Percentiles rank a stretch among this genome's conserved stretches.
Conservation (phyloP, 192 early-diverging fungal species). For the Radiomyces spectabilis region DNA sequence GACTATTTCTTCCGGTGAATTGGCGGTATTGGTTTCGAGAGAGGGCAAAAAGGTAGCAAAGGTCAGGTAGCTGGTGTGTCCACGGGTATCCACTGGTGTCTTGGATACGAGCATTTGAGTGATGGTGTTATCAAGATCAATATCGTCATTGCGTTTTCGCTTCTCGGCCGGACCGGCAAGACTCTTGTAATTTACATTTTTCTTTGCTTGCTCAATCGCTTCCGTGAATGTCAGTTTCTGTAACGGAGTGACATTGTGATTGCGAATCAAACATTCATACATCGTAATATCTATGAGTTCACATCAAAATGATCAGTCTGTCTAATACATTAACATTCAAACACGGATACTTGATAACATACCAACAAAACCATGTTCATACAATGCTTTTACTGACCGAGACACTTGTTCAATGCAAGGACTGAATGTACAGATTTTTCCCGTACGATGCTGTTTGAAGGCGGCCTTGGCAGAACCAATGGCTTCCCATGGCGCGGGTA, state of each 20-base stretch:
- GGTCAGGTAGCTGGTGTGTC: conserved; percentile 93
- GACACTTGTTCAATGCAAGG: conserved; percentile 96
- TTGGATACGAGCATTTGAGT: conserved; percentile 50
- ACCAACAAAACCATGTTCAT: conserved; percentile 82
- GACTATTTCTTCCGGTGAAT: too few species aligned
- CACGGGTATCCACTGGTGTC: conserved; percentile 50
- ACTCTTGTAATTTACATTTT: too few species aligned
- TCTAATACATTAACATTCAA: conserved; percentile 9
- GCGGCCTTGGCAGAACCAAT: conserved; percentile 77
- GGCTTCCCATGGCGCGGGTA: conserved; percentile 96
- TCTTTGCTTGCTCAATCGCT: conserved; percentile 44
- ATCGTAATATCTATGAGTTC: conserved; percentile 64
- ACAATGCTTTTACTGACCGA: conserved; percentile 65
- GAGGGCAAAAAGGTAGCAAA: conserved; percentile 79
- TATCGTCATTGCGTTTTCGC: conserved; percentile 7
- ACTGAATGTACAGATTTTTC: conserved; percentile 89
- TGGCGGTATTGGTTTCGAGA: too few species aligned
- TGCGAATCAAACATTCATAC: conserved; percentile 87
- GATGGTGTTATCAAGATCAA: conserved; percentile 10
- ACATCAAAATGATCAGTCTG: conserved; percentile 10
- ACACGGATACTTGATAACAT: too few species aligned
- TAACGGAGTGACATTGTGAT: conserved; percentile 62
- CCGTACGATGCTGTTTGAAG: conserved; percentile 72
- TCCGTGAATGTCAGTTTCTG: conserved; percentile 57
- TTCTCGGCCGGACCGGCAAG: conserved; percentile 15